A percentile compares a stretch with the other conserved stretches of the same genome.
Conservation (phyloP, 1,284 basidiomycete species). For the Ganoderma multipileum region DNA sequence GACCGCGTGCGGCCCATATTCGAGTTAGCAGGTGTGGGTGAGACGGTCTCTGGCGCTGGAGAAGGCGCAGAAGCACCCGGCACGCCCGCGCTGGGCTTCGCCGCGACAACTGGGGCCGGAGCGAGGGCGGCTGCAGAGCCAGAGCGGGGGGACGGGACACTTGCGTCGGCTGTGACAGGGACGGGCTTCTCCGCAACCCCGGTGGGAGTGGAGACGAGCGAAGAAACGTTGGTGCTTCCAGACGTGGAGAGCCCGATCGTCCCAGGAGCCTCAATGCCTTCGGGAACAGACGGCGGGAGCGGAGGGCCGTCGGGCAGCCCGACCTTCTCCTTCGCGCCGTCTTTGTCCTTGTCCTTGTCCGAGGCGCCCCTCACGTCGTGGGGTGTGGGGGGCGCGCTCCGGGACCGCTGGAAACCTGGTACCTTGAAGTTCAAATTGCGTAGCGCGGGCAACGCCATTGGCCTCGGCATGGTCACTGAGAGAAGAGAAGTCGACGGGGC, state of each 20-base stretch:
- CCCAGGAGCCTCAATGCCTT: constrained; percentile 22
- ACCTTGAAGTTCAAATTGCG: constrained; percentile 36
- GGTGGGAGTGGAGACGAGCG: background rate
- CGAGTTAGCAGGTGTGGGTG: constrained; percentile 16
- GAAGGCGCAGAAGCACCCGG: background rate
- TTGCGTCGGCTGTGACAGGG: constrained; percentile 8
- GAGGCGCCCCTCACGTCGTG: constrained; percentile 34
- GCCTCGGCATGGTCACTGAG: constrained; percentile 39
- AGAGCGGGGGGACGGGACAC: background rate
- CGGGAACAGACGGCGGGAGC: constrained; percentile 22
- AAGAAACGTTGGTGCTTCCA: background rate
- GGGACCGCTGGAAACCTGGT: constrained; percentile 46
- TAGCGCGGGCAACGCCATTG: constrained; percentile 47
- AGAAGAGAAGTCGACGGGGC: background rate
- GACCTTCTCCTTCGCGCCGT: constrained; percentile 7
- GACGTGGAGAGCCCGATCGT: background rate
- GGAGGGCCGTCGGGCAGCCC: background rate
- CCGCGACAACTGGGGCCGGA: background rate
- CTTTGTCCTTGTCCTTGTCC: constrained; percentile 22
- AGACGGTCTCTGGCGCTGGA: background rate
- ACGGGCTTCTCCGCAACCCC: constrained; percentile 7
- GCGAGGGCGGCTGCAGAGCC: background rate
- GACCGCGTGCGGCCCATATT: constrained; percentile 22
- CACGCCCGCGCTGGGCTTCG: constrained; percentile 3
- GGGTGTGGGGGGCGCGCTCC: constrained; percentile 64